These are phyloP conservation scores for Sequoia sempervirens DNA, from an alignment of 75 land plant species.

Conservation along the genomic window DNA sequence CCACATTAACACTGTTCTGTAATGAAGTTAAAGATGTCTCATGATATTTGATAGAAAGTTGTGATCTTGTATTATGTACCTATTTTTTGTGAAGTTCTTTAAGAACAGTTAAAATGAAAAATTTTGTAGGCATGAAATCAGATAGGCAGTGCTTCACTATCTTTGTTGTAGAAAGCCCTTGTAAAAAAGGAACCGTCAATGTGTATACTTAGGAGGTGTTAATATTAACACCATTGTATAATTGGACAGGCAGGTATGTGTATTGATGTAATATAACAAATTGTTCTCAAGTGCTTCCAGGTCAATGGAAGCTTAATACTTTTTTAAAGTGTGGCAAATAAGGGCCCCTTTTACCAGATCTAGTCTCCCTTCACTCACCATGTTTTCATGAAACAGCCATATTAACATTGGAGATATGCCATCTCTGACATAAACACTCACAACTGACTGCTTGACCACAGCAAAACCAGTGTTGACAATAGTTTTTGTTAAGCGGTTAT, in stretches of 20 bases:
- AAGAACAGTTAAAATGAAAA: background rate
- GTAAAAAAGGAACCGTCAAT: background rate
- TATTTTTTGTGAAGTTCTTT: background rate
- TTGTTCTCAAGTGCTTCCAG: background rate
- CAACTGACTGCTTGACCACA: background rate
- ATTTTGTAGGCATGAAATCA: background rate
- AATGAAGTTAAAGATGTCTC: constrained; percentile 5
- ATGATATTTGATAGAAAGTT: background rate
- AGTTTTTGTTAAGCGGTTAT: background rate
- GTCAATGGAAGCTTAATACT: background rate
- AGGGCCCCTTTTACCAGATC: background rate
- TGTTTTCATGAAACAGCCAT: background rate
- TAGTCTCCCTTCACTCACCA: background rate
- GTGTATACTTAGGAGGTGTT: background rate
- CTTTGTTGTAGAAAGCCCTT: background rate
- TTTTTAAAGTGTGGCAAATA: background rate
- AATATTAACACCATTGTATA: background rate
- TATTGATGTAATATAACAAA: background rate
- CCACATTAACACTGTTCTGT: constrained; percentile 95
- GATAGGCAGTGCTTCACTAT: background rate
- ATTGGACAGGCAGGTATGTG: background rate
- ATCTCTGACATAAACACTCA: background rate
- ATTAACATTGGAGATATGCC: background rate
- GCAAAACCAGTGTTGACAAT: background rate
- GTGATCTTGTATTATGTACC: background rate